These are phyloP conservation scores for Strigomonas galati DNA, from an alignment of 208 protist species.

Conservation along the genomic window DNA sequence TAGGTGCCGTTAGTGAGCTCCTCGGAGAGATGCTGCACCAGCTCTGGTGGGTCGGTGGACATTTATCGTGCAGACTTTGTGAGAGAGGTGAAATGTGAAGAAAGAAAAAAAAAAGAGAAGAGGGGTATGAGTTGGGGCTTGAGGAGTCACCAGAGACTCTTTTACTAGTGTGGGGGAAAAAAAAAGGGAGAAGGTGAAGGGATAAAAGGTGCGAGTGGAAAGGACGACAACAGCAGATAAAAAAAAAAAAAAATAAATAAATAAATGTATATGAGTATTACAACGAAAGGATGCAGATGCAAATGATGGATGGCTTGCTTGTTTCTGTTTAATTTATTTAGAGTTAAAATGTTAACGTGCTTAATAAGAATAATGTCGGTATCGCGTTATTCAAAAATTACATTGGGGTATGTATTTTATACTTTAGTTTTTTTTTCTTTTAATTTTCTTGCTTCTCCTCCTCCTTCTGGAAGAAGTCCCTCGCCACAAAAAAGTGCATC, in stretches of 20 bases:
- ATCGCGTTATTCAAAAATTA: too few species aligned
- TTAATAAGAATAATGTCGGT: too few species aligned
- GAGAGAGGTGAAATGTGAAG: background rate
- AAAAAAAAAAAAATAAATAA: background rate
- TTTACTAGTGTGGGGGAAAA: too few species aligned
- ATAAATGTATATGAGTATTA: background rate
- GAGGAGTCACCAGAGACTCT: too few species aligned
- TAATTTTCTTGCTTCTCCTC: background rate
- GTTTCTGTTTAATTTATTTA: too few species aligned
- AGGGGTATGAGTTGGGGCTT: too few species aligned
- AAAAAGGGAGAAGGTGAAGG: background rate
- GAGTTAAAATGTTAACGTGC: too few species aligned
- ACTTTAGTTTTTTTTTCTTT: too few species aligned
- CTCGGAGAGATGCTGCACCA: constrained; percentile 33
- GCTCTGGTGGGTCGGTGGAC: constrained; percentile 14
- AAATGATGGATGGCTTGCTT: too few species aligned
- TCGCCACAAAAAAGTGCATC: constrained; percentile 74
- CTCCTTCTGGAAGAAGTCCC: constrained; percentile 57
- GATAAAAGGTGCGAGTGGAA: background rate
- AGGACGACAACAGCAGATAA: background rate
- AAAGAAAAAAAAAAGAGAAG: constrained; percentile 14
- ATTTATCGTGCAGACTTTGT: too few species aligned
- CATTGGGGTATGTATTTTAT: too few species aligned
- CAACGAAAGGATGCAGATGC: background rate
- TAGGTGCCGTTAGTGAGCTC: constrained; percentile 50